Conservation (phyloP, 805 yeast species). For the Blastobotrys peoriensis region DNA sequence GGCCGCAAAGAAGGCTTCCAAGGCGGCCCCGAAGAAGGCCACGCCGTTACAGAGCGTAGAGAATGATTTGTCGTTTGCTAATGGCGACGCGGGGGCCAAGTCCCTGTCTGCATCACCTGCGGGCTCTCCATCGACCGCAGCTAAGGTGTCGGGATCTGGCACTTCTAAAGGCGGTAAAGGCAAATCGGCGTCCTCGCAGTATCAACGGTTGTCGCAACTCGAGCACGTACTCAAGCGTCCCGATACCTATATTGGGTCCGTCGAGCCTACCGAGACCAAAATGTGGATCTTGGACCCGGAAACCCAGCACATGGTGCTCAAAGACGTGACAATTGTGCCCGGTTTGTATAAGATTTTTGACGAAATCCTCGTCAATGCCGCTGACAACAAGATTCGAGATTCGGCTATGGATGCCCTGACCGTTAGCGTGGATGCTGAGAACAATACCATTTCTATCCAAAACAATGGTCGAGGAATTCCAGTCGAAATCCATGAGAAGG, state of each 20-base stretch:
- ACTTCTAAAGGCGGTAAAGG: slow-evolving; percentile 22
- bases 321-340: slow-evolving; percentile 75
- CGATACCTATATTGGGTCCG: slow-evolving; percentile 94
- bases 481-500: slow-evolving; percentile 83
- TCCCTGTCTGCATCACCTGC: not conserved
- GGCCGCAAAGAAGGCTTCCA: slow-evolving; percentile 7
- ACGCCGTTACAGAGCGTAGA: slow-evolving; percentile 10
- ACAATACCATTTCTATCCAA: slow-evolving; percentile 67
- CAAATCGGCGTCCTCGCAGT: slow-evolving; percentile 55
- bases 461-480: slow-evolving; percentile 97
- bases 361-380: slow-evolving; percentile 95
- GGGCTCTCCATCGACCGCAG: not conserved
- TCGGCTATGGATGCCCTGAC: slow-evolving; percentile 80
- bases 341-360: slow-evolving; percentile 95
- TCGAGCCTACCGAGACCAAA: slow-evolving; percentile 69
- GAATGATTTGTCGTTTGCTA: slow-evolving; percentile 7
- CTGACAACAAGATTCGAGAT: slow-evolving; percentile 96
- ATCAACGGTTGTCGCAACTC: slow-evolving; percentile 89
- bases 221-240: slow-evolving; percentile 97
- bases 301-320: slow-evolving; percentile 47
- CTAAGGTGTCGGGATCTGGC: not conserved
- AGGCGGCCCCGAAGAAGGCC: slow-evolving; percentile 4
- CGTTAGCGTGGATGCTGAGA: slow-evolving; percentile 73
- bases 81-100: slow-evolving; percentile 6
- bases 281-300: slow-evolving; percentile 84